Evolutionary conservation across 805 yeast genomes (phyloP).

Genomic region (Candida namnaoensis): DNA sequence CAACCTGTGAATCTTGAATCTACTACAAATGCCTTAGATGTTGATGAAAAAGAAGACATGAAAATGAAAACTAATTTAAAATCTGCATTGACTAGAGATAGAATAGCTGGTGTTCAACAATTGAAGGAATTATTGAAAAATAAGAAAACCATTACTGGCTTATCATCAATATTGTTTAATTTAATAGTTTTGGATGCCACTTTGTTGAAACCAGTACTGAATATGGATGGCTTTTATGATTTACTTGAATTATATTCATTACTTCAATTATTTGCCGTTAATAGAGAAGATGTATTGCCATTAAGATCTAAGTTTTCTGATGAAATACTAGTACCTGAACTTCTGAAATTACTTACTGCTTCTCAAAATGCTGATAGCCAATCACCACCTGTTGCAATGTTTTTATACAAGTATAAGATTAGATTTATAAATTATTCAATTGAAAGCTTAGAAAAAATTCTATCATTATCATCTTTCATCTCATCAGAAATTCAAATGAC

Average conservation of each 20-base stretch:
- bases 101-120: conserved; percentile 12
- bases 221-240: conserved; percentile 16
- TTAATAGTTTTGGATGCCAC: conserved; percentile 18
- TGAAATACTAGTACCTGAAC: not conserved
- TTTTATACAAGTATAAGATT: conserved; percentile 15
- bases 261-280: conserved; percentile 23
- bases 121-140: conserved; percentile 4
- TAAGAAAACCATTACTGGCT: conserved; percentile 2
- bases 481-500: conserved; percentile 1
- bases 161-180: conserved; percentile 11
- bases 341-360: conserved; percentile 7
- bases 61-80: conserved; percentile 6
- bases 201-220: conserved; percentile 20
- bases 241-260: conserved; percentile 17
- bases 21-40: not conserved
- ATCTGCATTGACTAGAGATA: conserved; percentile 16
- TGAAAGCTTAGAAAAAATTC: conserved; percentile 11
- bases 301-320: not conserved
- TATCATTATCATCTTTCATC: conserved; percentile 7
- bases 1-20: no score
- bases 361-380: conserved; percentile 11
- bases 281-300: conserved; percentile 8
- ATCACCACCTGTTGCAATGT: conserved; percentile 13
- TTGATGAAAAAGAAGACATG: not conserved
- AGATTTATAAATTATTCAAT: conserved; percentile 10